Base-by-base conservation (phyloP, 345 rosid species). In the Gossypium herbaceum region DNA sequence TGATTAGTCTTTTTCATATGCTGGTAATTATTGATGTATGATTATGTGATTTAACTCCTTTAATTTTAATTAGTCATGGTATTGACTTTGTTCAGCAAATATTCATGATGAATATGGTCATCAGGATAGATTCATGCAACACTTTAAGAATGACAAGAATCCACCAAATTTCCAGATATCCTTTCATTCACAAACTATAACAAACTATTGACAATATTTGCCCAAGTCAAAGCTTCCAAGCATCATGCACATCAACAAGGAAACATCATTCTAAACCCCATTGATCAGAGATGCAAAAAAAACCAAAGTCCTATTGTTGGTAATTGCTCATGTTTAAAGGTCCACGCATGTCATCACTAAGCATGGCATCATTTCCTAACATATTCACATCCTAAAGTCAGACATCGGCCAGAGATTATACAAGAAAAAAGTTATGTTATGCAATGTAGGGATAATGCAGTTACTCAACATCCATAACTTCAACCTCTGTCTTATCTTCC, bases 401-500 rank as follows among this genome's bases (percentile, higher is more conserved):
- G 20, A 15, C 12, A 25, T 9, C 8, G 9, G 3, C 1, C 27
- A 44, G 72, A 22, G 60, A 16, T 48, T 25, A n/a, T 17, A 27
- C 58, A 51, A 69, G 15, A 48, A 51, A 4, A 51, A 15, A 3
- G 15, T 34, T 34, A 34, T 34, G 56, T 52, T 1, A 52, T 52
- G 24, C 12, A 9, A 41, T 15, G n/a, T 13, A 8, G 15, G 56
- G 19, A 51, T 51, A 51, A 51, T 51, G 19, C 47, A 63, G 13
- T 54, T 71, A 29, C 48, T 56, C 74, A 56, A 72, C 64, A 41
- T 55, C 65, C 65, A 57, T 72, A 20, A 22, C 55, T 55, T 72
- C 75, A 11, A 41, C 52, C 11, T 57, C 65, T n/a, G 12, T 19
- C 65, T 56, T 19, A 1, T 2, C 74, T 39, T 71, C 74, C 43